Conservation (phyloP, 2,329 filamentous ascomycete genomes). For the Microascus cirrosus region DNA sequence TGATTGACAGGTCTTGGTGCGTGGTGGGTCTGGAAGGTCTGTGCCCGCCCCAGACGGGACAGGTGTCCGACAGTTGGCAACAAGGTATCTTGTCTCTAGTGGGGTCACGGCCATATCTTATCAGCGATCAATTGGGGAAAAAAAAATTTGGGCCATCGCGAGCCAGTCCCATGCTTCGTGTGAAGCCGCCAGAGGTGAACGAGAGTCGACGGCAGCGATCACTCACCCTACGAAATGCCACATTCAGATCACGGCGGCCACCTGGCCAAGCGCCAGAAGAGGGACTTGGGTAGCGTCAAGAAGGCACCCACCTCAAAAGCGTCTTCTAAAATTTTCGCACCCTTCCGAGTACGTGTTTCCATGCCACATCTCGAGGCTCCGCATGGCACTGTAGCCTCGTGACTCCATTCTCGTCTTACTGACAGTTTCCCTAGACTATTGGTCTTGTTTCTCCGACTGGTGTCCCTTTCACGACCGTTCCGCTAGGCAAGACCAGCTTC, state of each 20-base stretch:
- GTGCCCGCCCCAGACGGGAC: background rate
- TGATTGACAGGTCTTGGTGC: background rate
- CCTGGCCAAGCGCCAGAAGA: constrained; percentile 67
- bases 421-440: constrained; percentile 52
- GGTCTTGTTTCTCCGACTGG: constrained; percentile 84
- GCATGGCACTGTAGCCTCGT: background rate
- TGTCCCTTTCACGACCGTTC: constrained; percentile 82
- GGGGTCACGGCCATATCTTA: background rate
- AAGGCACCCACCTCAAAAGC: constrained; percentile 25
- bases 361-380: background rate
- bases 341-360: constrained; percentile 63
- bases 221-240: constrained; percentile 28
- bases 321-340: constrained; percentile 78
- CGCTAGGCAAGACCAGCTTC: constrained; percentile 87
- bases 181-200: background rate
- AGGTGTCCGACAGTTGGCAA: background rate
- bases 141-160: background rate
- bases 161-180: background rate
- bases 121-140: background rate
- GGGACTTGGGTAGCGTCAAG: constrained; percentile 25
- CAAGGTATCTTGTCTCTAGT: background rate
- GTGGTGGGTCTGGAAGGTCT: background rate
- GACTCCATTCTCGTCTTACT: background rate
- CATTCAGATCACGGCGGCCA: constrained; percentile 49
- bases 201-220: background rate